Percentiles rank a stretch among this genome's conserved stretches.
Evolutionary conservation across 2,329 filamentous ascomycete genomes (phyloP).

Genomic region (Chaetomium sp.): DNA sequence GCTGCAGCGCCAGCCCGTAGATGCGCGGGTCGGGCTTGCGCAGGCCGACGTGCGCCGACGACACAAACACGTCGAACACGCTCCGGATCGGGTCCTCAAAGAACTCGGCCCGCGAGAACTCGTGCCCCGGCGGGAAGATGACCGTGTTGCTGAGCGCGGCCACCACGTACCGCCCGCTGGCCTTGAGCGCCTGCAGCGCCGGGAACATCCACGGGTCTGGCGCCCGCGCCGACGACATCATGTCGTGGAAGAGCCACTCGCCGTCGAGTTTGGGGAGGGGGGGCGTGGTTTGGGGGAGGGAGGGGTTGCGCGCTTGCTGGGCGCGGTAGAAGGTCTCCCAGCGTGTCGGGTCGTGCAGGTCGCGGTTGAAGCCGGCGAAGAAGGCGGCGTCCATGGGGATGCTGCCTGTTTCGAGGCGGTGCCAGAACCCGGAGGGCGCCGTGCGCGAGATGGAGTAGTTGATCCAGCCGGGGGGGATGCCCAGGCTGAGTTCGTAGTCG

Average conservation of each 20-base stretch:
- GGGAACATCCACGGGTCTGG: constrained; percentile 90
- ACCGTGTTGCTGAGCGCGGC: constrained; percentile 90
- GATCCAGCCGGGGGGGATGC: constrained; percentile 85
- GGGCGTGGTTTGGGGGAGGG: constrained; percentile 51
- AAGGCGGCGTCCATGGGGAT: constrained; percentile 74
- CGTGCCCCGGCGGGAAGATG: constrained; percentile 76
- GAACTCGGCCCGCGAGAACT: constrained; percentile 47
- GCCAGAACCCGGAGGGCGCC: constrained; percentile 81
- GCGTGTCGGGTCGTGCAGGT: constrained; percentile 66
- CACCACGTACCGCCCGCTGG: constrained; percentile 67
- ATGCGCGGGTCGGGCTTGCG: constrained; percentile 84
- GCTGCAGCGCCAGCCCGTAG: constrained; percentile 71
- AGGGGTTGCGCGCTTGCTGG: constrained; percentile 48
- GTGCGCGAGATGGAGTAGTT: constrained; percentile 85
- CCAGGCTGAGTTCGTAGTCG: constrained; percentile 77
- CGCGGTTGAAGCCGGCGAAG: constrained; percentile 73
- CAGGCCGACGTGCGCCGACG: constrained; percentile 81
- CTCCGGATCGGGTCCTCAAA: constrained; percentile 60
- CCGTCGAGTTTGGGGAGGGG: constrained; percentile 73
- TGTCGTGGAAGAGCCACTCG: constrained; percentile 81
- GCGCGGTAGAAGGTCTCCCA: constrained; percentile 69
- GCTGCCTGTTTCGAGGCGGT: constrained; percentile 81
- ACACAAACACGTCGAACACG: constrained; percentile 85
- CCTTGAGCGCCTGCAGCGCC: constrained; percentile 69
- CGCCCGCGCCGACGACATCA: constrained; percentile 74